A percentile compares a stretch with the other conserved stretches of the same genome.
Evolutionary conservation across 2,329 filamentous ascomycete species (phyloP).

Genomic region (Botrytis fragariae): DNA sequence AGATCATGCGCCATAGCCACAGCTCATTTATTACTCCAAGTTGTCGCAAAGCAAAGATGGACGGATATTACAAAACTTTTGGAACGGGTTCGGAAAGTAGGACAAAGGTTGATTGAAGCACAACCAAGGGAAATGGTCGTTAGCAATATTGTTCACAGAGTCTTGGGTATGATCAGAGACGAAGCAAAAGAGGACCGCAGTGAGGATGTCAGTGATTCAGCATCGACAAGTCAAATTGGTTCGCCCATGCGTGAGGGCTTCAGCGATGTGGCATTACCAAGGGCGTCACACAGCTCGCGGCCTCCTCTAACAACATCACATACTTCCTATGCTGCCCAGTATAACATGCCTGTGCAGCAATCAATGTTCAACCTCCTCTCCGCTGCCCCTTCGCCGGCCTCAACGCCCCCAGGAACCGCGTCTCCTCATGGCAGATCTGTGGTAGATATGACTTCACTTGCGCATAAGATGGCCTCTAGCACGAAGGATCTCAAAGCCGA

Average conservation of each 20-base stretch:
- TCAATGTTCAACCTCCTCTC: slow-evolving; percentile 89
- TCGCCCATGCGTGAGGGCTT: slow-evolving; percentile 32
- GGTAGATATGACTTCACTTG: slow-evolving; percentile 32
- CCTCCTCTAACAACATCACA: slow-evolving; percentile 62
- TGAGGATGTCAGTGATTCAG: slow-evolving; percentile 43
- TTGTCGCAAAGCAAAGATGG: slow-evolving; percentile 80
- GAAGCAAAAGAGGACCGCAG: slow-evolving; percentile 81
- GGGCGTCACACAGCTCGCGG: slow-evolving; percentile 41
- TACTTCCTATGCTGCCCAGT: slow-evolving; percentile 60
- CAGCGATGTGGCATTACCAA: slow-evolving; percentile 24
- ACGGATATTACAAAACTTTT: slow-evolving; percentile 76
- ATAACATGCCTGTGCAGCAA: slow-evolving; percentile 51
- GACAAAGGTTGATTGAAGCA: slow-evolving; percentile 70
- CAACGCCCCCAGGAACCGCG: slow-evolving; percentile 51
- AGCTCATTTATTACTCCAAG: slow-evolving; percentile 80
- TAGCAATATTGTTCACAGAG: slow-evolving; percentile 88
- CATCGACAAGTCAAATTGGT: slow-evolving; percentile 34
- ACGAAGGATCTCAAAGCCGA: slow-evolving; percentile 77
- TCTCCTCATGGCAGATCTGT: slow-evolving; percentile 46
- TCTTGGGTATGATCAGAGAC: slow-evolving; percentile 86
- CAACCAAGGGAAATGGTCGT: slow-evolving; percentile 90
- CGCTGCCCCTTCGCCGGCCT: slow-evolving; percentile 56
- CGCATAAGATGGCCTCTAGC: slow-evolving; percentile 34
- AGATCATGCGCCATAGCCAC: slow-evolving; percentile 89
- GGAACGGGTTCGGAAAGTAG: slow-evolving; percentile 74